A percentile compares a stretch with the other conserved stretches of the same genome.
phyloP scores from a whole-genome alignment of 2,329 filamentous ascomycete genomes.

The Colletotrichum shisoi region DNA sequence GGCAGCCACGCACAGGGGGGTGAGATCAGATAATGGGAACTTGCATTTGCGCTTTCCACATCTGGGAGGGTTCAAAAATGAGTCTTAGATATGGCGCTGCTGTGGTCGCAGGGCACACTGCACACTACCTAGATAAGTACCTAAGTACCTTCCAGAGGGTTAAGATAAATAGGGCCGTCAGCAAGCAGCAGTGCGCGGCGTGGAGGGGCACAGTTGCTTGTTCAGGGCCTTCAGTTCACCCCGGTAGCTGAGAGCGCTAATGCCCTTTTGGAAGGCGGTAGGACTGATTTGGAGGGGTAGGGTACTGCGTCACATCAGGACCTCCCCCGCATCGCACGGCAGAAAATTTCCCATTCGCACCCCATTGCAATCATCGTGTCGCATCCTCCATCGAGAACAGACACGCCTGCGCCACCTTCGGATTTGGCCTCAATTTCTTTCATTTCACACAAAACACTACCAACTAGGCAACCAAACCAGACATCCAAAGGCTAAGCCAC shows the following conservation, averaged over 20 bases:
- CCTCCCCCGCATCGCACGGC: conserved; percentile 33
- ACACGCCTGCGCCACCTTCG: conserved; percentile 22
- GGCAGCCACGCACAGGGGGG: conserved; percentile 2
- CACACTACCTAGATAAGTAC: background rate
- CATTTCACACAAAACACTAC: background rate
- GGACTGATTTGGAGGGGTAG: conserved; percentile 3
- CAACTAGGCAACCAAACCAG: background rate
- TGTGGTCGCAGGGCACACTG: background rate
- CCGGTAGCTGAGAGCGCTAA: background rate
- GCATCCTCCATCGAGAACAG: background rate
- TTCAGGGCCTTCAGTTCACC: background rate
- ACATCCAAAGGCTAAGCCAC: background rate
- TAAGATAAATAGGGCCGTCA: background rate
- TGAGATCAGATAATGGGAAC: conserved; percentile 19
- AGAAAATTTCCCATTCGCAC: conserved; percentile 36
- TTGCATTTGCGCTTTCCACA: conserved; percentile 5
- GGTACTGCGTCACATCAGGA: conserved; percentile 35
- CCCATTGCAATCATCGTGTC: background rate
- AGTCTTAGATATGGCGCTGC: conserved; percentile 21
- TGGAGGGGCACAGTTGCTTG: conserved; percentile 27
- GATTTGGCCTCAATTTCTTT: conserved; percentile 30
- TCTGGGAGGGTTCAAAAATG: conserved; percentile 17
- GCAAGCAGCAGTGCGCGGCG: background rate
- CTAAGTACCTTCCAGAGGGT: too few relatives aligned
- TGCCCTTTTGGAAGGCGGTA: conserved; percentile 24